Evolutionary conservation across 2,329 filamentous ascomycete species (phyloP), one percentile per base, ranked within the genome.

Genomic region (Colletotrichum caudatum): DNA sequence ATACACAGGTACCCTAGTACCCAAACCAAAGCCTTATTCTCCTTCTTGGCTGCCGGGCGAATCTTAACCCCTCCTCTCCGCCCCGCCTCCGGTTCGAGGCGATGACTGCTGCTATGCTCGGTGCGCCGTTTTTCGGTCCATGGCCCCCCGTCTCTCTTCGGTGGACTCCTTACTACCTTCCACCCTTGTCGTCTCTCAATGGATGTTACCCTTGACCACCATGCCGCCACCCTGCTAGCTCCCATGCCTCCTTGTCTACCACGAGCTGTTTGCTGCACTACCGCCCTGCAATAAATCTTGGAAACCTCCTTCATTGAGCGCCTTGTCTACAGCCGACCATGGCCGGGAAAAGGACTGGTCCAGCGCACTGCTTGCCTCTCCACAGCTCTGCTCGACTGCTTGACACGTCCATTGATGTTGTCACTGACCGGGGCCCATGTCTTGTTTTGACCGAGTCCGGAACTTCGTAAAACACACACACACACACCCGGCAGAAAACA

Each of bases 401-500:
- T 18, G 44, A 39, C 54, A 41, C 54, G 23, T 39, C 61, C 23
- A 29, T 26, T 50, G 35, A 12, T n/a, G 35, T 37, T 63, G 48
- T 39, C 48, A 23, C 37, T 54, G 8, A 44, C 61, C 46, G 18
- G 60, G 23, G 64, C 14, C 61, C 62, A 50, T 50, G 56, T 23
- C 63, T 39, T 56, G 23, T 56, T 39, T 56, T 62, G 56, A 50
- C n/a, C 35, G 20, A 46, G 33, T 16, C 14, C 20, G 62, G 56
- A 37, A 46, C 39, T 33, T 26, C 50, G 26, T 20, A 62, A 72
- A 73, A 74, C 74, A 75, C 73, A 76, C 75, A 29, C 29, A 29
- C 29, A 29, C 29, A 29, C 29, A 29, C 29, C 29, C 29, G 76
- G 74, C 75, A 75, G 71, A 74, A 74, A 75, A 74, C 65, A 74